These are phyloP conservation scores for Neurospora sp. DNA, from an alignment of 495 filamentous ascomycete species.

Conservation along the genomic window DNA sequence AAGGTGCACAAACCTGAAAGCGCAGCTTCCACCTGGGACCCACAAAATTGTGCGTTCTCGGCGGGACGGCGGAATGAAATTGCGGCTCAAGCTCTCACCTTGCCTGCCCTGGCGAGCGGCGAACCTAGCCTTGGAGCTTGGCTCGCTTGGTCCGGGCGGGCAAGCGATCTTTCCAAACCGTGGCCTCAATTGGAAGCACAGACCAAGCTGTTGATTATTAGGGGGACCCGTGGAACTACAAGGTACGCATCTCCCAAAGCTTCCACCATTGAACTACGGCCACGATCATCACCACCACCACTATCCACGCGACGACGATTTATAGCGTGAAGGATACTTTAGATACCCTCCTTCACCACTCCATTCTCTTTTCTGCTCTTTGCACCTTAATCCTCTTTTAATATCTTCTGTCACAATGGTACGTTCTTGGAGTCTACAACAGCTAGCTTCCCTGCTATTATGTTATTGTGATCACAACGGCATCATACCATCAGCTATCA, in stretches of 20 bases:
- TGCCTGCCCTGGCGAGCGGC: background rate
- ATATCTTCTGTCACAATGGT: conserved; percentile 20
- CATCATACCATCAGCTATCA: background rate
- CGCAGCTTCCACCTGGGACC: background rate
- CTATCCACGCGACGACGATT: background rate
- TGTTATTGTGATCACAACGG: background rate
- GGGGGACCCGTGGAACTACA: conserved; percentile 9
- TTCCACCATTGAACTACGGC: conserved; percentile 4
- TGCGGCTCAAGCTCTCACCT: conserved; percentile 6
- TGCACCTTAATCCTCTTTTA: conserved; percentile 11
- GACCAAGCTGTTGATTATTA: conserved; percentile 15
- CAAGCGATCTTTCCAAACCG: conserved; percentile 17
- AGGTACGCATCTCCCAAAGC: conserved; percentile 7
- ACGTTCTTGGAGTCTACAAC: conserved; percentile 3
- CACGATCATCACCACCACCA: conserved; percentile 3
- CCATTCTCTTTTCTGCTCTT: conserved; percentile 14
- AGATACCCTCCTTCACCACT: conserved; percentile 12
- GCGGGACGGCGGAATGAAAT: conserved; percentile 12
- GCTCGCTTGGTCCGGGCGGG: background rate
- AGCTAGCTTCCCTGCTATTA: background rate
- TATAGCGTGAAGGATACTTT: background rate
- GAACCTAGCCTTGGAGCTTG: conserved; percentile 4
- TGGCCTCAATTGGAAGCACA: conserved; percentile 29
- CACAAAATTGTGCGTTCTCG: background rate
- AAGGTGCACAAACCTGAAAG: background rate